Evolutionary conservation across 2,329 filamentous ascomycete genomes (phyloP), one percentile per base, ranked within the genome.

Genomic region (Dactylellina haptotyla): DNA sequence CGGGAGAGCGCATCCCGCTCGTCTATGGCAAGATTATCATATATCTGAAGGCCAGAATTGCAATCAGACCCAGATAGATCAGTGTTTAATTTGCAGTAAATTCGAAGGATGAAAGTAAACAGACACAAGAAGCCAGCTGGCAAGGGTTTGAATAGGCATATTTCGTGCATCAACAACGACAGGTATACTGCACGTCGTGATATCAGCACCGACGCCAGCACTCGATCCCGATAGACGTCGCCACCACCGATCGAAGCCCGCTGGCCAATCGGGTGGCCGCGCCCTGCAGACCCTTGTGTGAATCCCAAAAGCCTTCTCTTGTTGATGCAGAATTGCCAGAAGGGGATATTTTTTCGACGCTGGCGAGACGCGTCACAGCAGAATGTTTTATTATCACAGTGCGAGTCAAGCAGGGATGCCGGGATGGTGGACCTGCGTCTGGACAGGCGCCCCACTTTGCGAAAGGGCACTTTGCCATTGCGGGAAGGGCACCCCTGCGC

Each of bases 391-490:
- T 10, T 46, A 16, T n/a, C 18, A 41, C 20, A 46, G 43, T 20
- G 23, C n/a, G 37, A 16, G 37, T n/a, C 18, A 16, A n/a, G 18
- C 37, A n/a, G 37, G 37, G 37, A 41, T 41, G 37, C 37, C 12
- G 37, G 37, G 37, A 41, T 41, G 12, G 23, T 12, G 53, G 53
- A 57, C 53, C 53, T 57, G 53, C 53, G 32, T 57, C 53, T 57
- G 34, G 53, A 57, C 53, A 57, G 53, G 53, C 16, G 53, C 53
- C 51, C 51, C 51, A 39, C 50, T 54, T 34, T 53, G 48, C 5
- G 6, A 23, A 8, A 32, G 5, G n/a, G 32, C 50, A 16, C 50
- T 54, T 54, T 37, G 28, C 50, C 50, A 14, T 37, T 39, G 50
- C 50, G 50, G 50, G 50, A 54, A 34, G 20, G 23, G 26, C 51